Evolutionary conservation across 225 moss, liverwort and hornwort genomes (phyloP), one percentile per base, ranked within the genome.

Genomic region (Takakia lepidozioides): DNA sequence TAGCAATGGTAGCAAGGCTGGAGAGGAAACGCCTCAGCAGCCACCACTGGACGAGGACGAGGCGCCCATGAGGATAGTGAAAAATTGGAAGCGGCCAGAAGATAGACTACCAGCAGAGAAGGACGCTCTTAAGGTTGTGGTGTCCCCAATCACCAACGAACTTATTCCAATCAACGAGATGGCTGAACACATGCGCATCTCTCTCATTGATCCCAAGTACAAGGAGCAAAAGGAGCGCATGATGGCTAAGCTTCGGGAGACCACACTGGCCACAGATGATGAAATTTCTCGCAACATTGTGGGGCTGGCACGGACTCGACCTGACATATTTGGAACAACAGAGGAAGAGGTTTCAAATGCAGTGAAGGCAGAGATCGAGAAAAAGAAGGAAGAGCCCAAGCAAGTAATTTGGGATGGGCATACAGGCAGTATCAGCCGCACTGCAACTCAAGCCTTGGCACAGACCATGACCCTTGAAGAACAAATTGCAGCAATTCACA

Each of bases 331-430:
- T 56, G 98, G 98, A 43, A 98, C 98, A 16, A 91, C 98, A 24
- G 98, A 98, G 58, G 98, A 98, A 60, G 98, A 98, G 73, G 98
- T 98, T 41, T 98, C 98, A 1, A 98, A 98, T 36, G 98, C 98
- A 5, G 98, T 98, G 50, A 98, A 91, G 91, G 98, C 98, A 14
- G 98, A 98, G 76, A 98, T 98, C 43, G 98, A 98, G 70, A 85
- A 82, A 43, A 98, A 98, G 65, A 98, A 91, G 60, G 98, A 98
- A 41, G 91, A 98, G 43, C 98, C 98, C 3, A 98, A 98, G 57
- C 98, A 98, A 68, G 98, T 98, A 19, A 98, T 98, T 29, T 98
- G 98, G 98, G 98, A 98, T 59, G 98, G 98, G 15, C 98, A 98
- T 34, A 98, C 98, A 25, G 98, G 98, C 24, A 98, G 98, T 64